These are phyloP conservation scores for Cicer yamashitae DNA, from an alignment of 306 rosid species.

Conservation along the genomic window DNA sequence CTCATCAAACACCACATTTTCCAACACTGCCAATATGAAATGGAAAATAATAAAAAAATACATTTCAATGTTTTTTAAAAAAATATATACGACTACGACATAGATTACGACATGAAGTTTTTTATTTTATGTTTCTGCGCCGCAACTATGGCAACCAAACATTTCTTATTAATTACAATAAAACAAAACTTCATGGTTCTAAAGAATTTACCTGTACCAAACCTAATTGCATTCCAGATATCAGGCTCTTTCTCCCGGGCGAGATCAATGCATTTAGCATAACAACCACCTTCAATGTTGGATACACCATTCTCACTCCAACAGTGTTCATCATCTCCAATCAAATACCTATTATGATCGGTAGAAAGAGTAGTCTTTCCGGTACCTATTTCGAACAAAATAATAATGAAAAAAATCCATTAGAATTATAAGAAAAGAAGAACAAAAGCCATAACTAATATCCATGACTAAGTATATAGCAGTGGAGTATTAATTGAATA, in stretches of 20 bases:
- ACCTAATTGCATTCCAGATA: constrained; percentile 89
- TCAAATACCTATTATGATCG: constrained; percentile 74
- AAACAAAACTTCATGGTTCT: too few relatives aligned
- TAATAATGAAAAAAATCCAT: background rate
- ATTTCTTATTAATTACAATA: too few relatives aligned
- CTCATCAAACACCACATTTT: constrained; percentile 91
- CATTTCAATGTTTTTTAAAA: background rate
- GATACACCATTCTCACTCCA: constrained; percentile 87
- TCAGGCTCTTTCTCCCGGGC: constrained; percentile 85
- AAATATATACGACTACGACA: background rate
- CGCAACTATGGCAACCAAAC: too few relatives aligned
- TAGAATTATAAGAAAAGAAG: constrained; percentile 31
- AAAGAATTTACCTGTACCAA: constrained; percentile 69
- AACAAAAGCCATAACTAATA: constrained; percentile 27
- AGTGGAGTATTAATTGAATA: background rate
- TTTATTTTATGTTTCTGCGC: too few relatives aligned
- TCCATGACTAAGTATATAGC: constrained; percentile 12
- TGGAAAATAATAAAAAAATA: background rate
- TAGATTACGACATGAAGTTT: background rate
- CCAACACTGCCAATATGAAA: constrained; percentile 61
- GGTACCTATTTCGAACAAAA: constrained; percentile 54
- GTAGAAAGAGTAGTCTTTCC: constrained; percentile 93
- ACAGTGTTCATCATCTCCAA: constrained; percentile 93
- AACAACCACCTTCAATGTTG: constrained; percentile 96
- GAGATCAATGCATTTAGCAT: constrained; percentile 91